These are phyloP conservation scores for Aquilaria malaccensis DNA, from an alignment of 345 rosid genomes.

Conservation along the genomic window DNA sequence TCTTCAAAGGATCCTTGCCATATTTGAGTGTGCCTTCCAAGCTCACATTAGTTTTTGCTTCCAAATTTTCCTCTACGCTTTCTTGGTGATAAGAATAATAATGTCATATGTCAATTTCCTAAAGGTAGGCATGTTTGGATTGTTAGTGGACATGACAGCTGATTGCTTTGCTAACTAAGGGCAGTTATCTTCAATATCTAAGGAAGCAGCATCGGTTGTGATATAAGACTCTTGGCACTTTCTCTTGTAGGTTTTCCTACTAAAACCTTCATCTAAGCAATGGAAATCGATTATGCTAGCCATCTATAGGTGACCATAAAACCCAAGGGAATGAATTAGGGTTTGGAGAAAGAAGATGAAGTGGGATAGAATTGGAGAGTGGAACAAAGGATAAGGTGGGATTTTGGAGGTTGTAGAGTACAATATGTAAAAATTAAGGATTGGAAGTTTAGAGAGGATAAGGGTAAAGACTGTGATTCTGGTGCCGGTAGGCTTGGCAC, in stretches of 20 bases:
- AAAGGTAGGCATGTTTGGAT: slow-evolving; percentile 60
- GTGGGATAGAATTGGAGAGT: too few species aligned
- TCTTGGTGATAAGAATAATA: slow-evolving; percentile 63
- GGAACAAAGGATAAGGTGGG: too few species aligned
- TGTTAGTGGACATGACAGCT: slow-evolving; percentile 57
- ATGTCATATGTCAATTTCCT: slow-evolving; percentile 78
- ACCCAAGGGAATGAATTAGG: too few species aligned
- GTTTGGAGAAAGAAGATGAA: too few species aligned
- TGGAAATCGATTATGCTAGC: slow-evolving; percentile 89
- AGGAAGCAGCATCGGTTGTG: slow-evolving; percentile 22
- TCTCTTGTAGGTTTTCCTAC: slow-evolving; percentile 86
- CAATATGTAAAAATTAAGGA: too few species aligned
- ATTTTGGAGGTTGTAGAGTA: too few species aligned
- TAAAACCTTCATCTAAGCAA: slow-evolving; percentile 82
- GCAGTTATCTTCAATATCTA: slow-evolving; percentile 40
- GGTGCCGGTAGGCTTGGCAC: too few species aligned
- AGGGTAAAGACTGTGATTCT: too few species aligned
- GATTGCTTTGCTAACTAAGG: slow-evolving; percentile 62
- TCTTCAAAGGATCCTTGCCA: too few species aligned
- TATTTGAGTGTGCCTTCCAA: too few species aligned
- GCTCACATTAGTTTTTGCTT: slow-evolving; percentile 50
- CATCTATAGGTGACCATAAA: slow-evolving; percentile 23
- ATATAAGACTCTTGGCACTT: slow-evolving; percentile 44
- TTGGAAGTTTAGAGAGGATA: too few species aligned
- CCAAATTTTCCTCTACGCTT: slow-evolving; percentile 78